Evolutionary conservation across 768 basidiomycete species (phyloP).

Genomic region (Terana coerulea): DNA sequence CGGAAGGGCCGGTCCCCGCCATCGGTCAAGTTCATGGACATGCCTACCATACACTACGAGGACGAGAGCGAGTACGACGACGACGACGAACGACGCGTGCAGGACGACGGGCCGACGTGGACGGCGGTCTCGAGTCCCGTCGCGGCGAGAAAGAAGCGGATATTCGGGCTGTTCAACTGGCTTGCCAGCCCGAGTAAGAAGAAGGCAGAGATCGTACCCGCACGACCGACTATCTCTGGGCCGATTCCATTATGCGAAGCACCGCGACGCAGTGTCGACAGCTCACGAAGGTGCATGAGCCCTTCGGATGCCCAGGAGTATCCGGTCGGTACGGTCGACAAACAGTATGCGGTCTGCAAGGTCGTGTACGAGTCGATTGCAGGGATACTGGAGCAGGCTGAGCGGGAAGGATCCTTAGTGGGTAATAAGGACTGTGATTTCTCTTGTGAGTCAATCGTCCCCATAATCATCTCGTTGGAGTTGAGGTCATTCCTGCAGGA

Average conservation of each 20-base stretch:
- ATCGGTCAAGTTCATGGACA: constrained; percentile 70
- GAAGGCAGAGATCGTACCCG: no score
- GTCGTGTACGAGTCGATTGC: constrained; percentile 28
- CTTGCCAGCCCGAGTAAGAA: no score
- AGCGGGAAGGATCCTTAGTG: constrained; percentile 16
- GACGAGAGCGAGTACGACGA: constrained; percentile 20
- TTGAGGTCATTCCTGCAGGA: no score
- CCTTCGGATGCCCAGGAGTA: constrained; percentile 11
- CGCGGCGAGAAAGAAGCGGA: constrained; percentile 6
- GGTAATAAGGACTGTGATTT: no score
- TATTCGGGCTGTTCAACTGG: constrained; percentile 14
- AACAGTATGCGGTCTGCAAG: constrained; percentile 23
- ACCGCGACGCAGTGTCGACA: constrained; percentile 12
- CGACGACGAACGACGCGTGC: constrained; percentile 5
- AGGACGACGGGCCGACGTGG: constrained; percentile 1
- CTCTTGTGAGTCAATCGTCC: no score
- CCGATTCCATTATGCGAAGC: constrained; percentile 30
- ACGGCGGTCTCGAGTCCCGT: not conserved
- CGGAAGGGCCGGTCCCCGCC: constrained; percentile 31
- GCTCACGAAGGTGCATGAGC: constrained; percentile 5
- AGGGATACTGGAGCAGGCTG: constrained; percentile 22
- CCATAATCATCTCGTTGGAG: no score
- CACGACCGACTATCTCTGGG: constrained; percentile 30
- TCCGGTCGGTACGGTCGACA: constrained; percentile 24
- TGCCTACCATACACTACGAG: constrained; percentile 56